Conservation (phyloP, 2,329 filamentous ascomycete genomes). For the Didymella pinodella region DNA sequence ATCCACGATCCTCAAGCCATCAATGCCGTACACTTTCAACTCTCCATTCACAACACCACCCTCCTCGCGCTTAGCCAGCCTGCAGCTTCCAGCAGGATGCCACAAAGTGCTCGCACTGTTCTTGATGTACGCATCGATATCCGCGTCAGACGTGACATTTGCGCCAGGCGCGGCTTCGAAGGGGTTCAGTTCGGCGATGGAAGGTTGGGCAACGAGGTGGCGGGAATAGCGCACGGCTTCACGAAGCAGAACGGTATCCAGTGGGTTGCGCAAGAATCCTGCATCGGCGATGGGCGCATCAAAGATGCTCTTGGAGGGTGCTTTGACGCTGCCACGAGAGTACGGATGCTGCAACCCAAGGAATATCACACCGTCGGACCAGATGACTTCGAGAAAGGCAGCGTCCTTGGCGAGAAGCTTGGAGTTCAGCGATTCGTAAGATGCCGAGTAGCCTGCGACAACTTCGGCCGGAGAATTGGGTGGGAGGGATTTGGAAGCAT, state of each 20-base stretch:
- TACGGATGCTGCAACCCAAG: constrained; percentile 36
- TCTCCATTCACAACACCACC: constrained; percentile 41
- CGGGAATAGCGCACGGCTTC: constrained; percentile 35
- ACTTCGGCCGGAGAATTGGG: constrained; percentile 26
- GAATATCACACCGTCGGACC: constrained; percentile 27
- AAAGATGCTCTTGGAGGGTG: constrained; percentile 30
- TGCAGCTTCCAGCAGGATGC: constrained; percentile 39
- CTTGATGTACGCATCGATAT: constrained; percentile 30
- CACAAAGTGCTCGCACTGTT: constrained; percentile 27
- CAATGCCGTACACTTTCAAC: constrained; percentile 39
- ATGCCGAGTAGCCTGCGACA: constrained; percentile 26
- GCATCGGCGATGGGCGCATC: constrained; percentile 35
- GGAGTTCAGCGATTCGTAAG: constrained; percentile 28
- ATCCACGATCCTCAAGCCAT: constrained; percentile 31
- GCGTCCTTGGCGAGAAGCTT: constrained; percentile 29
- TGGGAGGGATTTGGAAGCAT: constrained; percentile 29
- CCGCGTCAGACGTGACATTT: constrained; percentile 30
- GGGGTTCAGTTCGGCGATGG: constrained; percentile 30
- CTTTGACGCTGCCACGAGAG: constrained; percentile 37
- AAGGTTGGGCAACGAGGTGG: constrained; percentile 19
- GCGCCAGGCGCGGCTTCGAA: constrained; percentile 32
- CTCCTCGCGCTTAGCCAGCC: constrained; percentile 36
- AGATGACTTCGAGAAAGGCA: constrained; percentile 34
- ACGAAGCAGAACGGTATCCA: constrained; percentile 32
- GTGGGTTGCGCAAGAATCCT: constrained; percentile 35